Evolutionary conservation across 352 stramenopile genomes (phyloP), one percentile per base, ranked within the genome.

Genomic region (Pythium brachiatum): DNA sequence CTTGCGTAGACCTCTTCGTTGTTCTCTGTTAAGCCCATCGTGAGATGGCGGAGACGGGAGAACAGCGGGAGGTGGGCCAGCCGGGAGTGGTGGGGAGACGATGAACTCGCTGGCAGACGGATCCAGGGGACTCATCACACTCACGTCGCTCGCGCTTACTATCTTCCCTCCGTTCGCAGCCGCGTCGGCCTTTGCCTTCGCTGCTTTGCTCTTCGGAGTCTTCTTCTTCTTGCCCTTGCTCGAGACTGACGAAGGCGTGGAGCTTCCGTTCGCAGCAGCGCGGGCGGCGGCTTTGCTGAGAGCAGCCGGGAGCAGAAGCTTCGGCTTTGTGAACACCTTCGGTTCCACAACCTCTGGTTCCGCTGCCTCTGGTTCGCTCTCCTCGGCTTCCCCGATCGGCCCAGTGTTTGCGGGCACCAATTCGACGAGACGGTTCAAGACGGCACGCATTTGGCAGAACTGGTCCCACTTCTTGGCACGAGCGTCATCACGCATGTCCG

Each of bases 401-500:
- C 6, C 18, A 16, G 16, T 27, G 3, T 53, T 41, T 26, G 34
- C 18, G 11, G 60, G 60, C 12, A 68, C 13, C 20, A 70, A 36
- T 12, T 62, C 64, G 7, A 66, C 44, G 13, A 71, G 23, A 5
- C 64, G 52, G 29, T 66, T 53, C 27, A 71, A 20, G 2, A 66
- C 53, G 7, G 51, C 57, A 12, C 64, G 57, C 31, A 66, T 21
- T 36, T 63, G 64, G 47, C 64, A 71, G 21, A 63, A 71, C 20
- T 59, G 44, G 43, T 66, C 57, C 64, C 64, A 71, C n/a, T 58
- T 50, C 41, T 62, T 62, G 11, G 25, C 29, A n/a, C 53, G 51
- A 3, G 39, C 57, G 36, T 71, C 64, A 15, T 66, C 57, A 32
- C 58, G 39, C 15, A 70, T 36, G 27, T 70, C 63, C 6, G 56